Base-by-base conservation (phyloP, 2,329 filamentous ascomycete genomes). In the Claviceps sp. region DNA sequence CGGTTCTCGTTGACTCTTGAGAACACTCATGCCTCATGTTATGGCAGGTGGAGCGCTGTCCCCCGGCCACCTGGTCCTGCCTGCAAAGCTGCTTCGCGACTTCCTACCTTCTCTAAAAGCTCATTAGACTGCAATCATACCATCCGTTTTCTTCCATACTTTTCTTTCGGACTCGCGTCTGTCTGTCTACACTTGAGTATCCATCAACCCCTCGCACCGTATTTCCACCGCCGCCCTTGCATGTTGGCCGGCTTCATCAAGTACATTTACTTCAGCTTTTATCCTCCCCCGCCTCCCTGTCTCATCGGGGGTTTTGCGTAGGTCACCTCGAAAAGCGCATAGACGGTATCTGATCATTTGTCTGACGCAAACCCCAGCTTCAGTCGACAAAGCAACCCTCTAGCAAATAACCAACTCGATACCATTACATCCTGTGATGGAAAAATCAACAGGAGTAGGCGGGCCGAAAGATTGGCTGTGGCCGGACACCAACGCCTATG, bases 401-500 rank as follows among this genome's bases (percentile, higher is more conserved):
- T 55, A 20, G 14, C 49, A 20, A 58, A 58, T 56, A 55, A 58
- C 18, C 50, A 57, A n/a, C 48, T 43, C 34, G 41, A 52, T 14
- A 3, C 43, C 13, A 47, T 51, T 2, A 42, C 37, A 8, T 55
- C 55, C 2, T 52, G 50, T 45, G 43, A 61, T 62, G 60, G 60
- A 58, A 45, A 60, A 56, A 51, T 52, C 53, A 16, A 34, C 49
- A 7, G 48, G 52, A 8, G 46, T 42, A 9, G 51, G 57, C 22
- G 52, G 46, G 18, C 45, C 44, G 24, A 43, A 49, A 8, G 26
- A 55, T 14, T 62, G 57, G 58, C 53, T 54, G 16, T 61, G 56
- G 55, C 52, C 54, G 18, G 41, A 34, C 6, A 37, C 48, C 14
- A 45, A 55, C 11, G 43, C 22, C n/a, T 18, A 54, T 6, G 22